Percentiles rank a stretch among this genome's conserved stretches.
These are phyloP conservation scores for Coniochaeta sp. DNA, from an alignment of 2,329 filamentous ascomycete genomes.

Conservation along the genomic window DNA sequence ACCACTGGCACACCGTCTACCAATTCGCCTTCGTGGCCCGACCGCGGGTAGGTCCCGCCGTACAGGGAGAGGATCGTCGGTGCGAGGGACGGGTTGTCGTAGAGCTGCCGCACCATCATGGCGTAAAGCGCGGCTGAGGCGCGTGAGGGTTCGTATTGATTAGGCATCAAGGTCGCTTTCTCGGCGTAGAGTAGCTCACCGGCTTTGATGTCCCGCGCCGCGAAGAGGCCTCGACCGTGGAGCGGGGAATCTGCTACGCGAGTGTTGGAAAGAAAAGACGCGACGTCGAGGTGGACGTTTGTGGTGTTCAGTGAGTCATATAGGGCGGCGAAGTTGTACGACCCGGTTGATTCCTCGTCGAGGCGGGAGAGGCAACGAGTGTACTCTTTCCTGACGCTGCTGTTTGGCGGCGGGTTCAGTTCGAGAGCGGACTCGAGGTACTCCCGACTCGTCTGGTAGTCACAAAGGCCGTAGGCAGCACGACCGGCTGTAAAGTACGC, in stretches of 20 bases:
- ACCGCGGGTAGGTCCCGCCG: constrained; percentile 23
- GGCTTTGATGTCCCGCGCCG: constrained; percentile 23
- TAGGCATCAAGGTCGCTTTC: constrained; percentile 30
- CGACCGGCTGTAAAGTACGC: constrained; percentile 24
- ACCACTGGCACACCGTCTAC: constrained; percentile 26
- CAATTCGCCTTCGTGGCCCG: constrained; percentile 20
- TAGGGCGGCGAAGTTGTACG: constrained; percentile 21
- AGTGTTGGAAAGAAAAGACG: constrained; percentile 25
- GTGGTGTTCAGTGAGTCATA: constrained; percentile 9
- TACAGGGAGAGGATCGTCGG: constrained; percentile 23
- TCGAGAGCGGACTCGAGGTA: constrained; percentile 17
- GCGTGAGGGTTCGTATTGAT: constrained; percentile 30
- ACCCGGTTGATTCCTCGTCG: constrained; percentile 17
- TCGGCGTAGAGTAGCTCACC: constrained; percentile 35
- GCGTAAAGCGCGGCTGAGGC: constrained; percentile 35
- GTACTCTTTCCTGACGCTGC: constrained; percentile 14
- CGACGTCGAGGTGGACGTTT: constrained; percentile 21
- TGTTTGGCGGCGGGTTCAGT: constrained; percentile 10
- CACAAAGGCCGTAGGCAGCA: constrained; percentile 24
- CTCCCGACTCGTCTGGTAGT: constrained; percentile 16
- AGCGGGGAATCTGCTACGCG: constrained; percentile 20
- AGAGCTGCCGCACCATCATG: constrained; percentile 27
- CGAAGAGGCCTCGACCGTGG: constrained; percentile 34
- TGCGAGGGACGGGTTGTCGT: constrained; percentile 28
- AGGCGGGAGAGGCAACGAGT: constrained; percentile 16